Conservation (phyloP, 2,329 filamentous ascomycete genomes). For the Colletotrichum agaves region DNA sequence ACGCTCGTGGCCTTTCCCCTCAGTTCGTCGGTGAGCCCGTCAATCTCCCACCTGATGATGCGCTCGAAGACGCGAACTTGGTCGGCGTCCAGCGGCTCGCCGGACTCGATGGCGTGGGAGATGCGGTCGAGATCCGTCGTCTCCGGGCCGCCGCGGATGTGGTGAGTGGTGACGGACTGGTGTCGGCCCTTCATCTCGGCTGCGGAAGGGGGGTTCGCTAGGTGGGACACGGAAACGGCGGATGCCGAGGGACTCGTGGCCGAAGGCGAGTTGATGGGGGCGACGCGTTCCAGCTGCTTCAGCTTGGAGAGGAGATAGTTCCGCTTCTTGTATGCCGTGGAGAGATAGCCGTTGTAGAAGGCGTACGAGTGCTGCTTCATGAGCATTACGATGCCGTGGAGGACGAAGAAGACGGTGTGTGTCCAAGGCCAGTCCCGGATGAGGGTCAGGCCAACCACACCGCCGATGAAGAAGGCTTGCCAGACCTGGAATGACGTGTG, state of each 20-base stretch:
- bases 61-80: slow-evolving; percentile 72
- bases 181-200: slow-evolving; percentile 50
- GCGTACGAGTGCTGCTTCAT: slow-evolving; percentile 89
- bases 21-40: slow-evolving; percentile 71
- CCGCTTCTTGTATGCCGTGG: slow-evolving; percentile 65
- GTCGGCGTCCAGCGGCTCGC: slow-evolving; percentile 67
- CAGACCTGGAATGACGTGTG: slow-evolving; percentile 60
- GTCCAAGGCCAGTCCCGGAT: slow-evolving; percentile 85
- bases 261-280: slow-evolving; percentile 57
- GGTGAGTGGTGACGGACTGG: slow-evolving; percentile 49
- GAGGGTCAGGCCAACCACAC: slow-evolving; percentile 72
- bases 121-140: slow-evolving; percentile 68
- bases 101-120: slow-evolving; percentile 69
- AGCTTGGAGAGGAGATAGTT: slow-evolving; percentile 58
- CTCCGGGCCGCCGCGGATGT: slow-evolving; percentile 48
- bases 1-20: slow-evolving; percentile 67
- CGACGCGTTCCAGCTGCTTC: slow-evolving; percentile 66
- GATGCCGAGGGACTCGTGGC: slow-evolving; percentile 53
- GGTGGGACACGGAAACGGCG: slow-evolving; percentile 57
- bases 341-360: slow-evolving; percentile 82
- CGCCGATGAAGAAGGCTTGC: slow-evolving; percentile 72
- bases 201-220: slow-evolving; percentile 54
- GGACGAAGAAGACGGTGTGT: slow-evolving; percentile 80
- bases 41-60: slow-evolving; percentile 75
- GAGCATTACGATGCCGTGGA: slow-evolving; percentile 79